phyloP scores from a whole-genome alignment of 805 yeast species.

The Starmerella powellii region DNA sequence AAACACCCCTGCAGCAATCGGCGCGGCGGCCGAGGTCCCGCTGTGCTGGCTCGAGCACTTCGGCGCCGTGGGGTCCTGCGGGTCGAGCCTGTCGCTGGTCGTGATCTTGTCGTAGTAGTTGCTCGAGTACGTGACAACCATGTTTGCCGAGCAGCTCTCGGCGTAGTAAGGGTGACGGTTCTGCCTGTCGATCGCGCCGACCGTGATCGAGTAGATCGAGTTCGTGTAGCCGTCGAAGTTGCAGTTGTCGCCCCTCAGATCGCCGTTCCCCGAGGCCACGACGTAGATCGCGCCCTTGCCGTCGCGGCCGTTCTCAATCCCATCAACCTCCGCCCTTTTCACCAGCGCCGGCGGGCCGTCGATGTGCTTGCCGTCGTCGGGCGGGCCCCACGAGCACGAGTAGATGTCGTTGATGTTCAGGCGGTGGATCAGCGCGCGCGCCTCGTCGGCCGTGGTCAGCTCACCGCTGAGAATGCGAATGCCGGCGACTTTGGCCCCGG shows the following conservation, averaged over 20 bases:
- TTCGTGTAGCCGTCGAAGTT: conserved; percentile 96
- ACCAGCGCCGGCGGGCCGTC: conserved; percentile 75
- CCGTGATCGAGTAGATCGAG: conserved; percentile 86
- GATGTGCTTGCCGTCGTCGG: conserved; percentile 79
- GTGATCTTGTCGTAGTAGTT: conserved; percentile 84
- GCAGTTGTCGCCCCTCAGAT: conserved; percentile 69
- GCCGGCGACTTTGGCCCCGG: conserved; percentile 73
- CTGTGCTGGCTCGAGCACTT: conserved; percentile 70
- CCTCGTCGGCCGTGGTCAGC: conserved; percentile 79
- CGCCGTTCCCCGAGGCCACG: conserved; percentile 96
- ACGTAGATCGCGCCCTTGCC: conserved; percentile 81
- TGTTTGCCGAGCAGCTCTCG: conserved; percentile 87
- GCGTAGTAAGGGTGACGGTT: conserved; percentile 83
- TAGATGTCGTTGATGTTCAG: conserved; percentile 81
- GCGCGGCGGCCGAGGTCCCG: conserved; percentile 98
- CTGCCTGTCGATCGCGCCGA: conserved; percentile 80
- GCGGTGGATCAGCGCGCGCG: conserved; percentile 70
- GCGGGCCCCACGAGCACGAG: conserved; percentile 98
- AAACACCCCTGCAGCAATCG: conserved; percentile 92
- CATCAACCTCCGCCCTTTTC: conserved; percentile 70
- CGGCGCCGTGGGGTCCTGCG: conserved; percentile 12
- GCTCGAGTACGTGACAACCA: conserved; percentile 86
- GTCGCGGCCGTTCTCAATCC: conserved; percentile 67
- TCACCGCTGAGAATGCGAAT: conserved; percentile 74
- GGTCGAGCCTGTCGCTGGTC: conserved; percentile 40